These are phyloP conservation scores for Phycomyces nitens DNA, from an alignment of 192 early-diverging fungal genomes.

Conservation along the genomic window DNA sequence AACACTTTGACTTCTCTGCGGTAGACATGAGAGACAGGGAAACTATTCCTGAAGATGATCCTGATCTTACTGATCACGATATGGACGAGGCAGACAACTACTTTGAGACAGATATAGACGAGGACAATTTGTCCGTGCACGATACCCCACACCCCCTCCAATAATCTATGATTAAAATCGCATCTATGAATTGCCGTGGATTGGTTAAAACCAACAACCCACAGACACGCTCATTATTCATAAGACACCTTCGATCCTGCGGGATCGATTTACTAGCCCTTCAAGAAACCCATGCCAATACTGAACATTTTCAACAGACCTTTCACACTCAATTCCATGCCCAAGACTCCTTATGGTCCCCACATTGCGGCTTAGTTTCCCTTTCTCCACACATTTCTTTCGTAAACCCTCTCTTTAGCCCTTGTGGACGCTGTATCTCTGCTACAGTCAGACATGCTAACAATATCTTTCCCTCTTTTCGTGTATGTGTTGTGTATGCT, in stretches of 20 bases:
- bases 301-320: background rate
- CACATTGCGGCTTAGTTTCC: slow-evolving; percentile 1
- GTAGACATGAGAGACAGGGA: too few species aligned
- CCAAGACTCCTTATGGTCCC: slow-evolving; percentile 2
- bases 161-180: background rate
- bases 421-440: background rate
- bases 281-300: slow-evolving; percentile 4
- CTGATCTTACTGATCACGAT: too few species aligned
- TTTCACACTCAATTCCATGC: background rate
- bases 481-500: slow-evolving; percentile 1
- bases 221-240: background rate
- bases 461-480: background rate
- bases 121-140: too few species aligned
- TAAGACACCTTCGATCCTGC: background rate
- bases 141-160: background rate
- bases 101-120: too few species aligned
- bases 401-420: background rate
- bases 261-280: background rate
- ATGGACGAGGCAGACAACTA: too few species aligned
- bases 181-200: background rate
- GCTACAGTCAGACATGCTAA: background rate
- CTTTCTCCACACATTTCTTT: background rate
- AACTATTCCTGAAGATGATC: too few species aligned
- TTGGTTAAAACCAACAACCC: background rate
- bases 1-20: too few species aligned